Evolutionary conservation across 805 yeast genomes (phyloP).

Genomic region (Pichia nakasei): DNA sequence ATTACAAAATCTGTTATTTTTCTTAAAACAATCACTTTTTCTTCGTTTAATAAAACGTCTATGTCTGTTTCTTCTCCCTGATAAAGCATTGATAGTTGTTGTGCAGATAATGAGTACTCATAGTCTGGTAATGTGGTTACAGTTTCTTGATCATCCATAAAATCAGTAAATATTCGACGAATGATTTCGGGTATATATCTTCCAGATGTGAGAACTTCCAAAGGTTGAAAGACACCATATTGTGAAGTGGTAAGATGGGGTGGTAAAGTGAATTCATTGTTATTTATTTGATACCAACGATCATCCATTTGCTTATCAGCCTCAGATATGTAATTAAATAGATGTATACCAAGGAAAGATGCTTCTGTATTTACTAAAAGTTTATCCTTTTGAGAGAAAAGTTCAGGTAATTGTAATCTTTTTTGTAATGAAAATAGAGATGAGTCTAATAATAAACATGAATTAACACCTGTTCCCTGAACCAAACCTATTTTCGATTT

Average conservation of each 20-base stretch:
- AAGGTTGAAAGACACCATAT: constrained; percentile 40
- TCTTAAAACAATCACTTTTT: constrained; percentile 8
- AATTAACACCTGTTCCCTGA: constrained; percentile 61
- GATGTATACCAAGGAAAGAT: constrained; percentile 42
- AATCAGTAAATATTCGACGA: constrained; percentile 20
- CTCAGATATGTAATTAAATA: constrained; percentile 25
- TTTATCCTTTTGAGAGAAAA: neutral
- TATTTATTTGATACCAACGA: constrained; percentile 1
- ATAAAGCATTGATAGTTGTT: constrained; percentile 3
- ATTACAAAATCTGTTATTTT: constrained; percentile 30
- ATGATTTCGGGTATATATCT: constrained; percentile 48
- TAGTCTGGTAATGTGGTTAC: too few species aligned
- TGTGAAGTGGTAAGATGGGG: constrained; percentile 6
- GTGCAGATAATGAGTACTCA: constrained; percentile 2
- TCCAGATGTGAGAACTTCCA: constrained; percentile 47
- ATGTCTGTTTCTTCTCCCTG: neutral
- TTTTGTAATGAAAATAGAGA: neutral
- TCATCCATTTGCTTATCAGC: neutral
- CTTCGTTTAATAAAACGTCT: too few species aligned
- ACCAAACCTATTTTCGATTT: constrained; percentile 45
- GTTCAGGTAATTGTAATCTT: too few species aligned
- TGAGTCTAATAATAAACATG: constrained; percentile 33
- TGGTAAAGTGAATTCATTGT: neutral
- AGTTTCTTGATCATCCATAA: neutral
- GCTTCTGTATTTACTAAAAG: constrained; percentile 37